Evolutionary conservation across 176 grass and related monocot species (phyloP).

Genomic region (Juncus inflexus): DNA sequence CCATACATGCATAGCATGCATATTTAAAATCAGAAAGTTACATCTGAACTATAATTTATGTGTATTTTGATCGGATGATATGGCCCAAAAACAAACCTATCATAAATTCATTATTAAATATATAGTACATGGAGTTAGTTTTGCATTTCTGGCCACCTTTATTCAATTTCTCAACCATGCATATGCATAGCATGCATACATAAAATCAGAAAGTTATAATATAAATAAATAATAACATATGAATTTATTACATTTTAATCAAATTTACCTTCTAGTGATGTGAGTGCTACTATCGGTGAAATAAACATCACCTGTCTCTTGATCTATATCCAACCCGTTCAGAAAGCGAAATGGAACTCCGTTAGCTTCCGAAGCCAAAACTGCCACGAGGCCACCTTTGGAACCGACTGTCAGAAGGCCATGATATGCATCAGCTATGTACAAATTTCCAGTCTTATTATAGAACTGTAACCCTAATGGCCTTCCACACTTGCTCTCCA

Average conservation of each 20-base stretch:
- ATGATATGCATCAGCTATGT: slow-evolving; percentile 84
- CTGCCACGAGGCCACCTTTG: slow-evolving; percentile 44
- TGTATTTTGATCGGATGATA: too few relatives aligned
- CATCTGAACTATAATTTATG: too few relatives aligned
- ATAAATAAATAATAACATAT: background rate
- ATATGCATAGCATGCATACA: too few relatives aligned
- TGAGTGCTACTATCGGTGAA: slow-evolving; percentile 82
- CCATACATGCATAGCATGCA: too few relatives aligned
- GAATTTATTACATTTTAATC: background rate
- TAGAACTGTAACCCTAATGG: slow-evolving; percentile 83
- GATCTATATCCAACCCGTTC: slow-evolving; percentile 83
- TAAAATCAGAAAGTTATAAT: too few relatives aligned
- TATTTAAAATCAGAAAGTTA: too few relatives aligned
- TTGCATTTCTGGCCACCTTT: background rate
- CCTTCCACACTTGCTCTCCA: slow-evolving; percentile 77
- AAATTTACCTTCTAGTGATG: slow-evolving; percentile 45
- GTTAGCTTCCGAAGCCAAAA: slow-evolving; percentile 44
- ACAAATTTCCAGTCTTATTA: slow-evolving; percentile 52
- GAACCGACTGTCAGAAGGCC: slow-evolving; percentile 60
- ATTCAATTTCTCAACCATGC: slow-evolving; percentile 16
- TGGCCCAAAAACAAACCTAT: too few relatives aligned
- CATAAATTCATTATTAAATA: background rate
- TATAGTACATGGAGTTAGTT: too few relatives aligned
- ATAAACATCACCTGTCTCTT: slow-evolving; percentile 73
- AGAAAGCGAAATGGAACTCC: slow-evolving; percentile 65